Conservation (phyloP, 352 stramenopile genomes). For the Phytopythium montanum region DNA sequence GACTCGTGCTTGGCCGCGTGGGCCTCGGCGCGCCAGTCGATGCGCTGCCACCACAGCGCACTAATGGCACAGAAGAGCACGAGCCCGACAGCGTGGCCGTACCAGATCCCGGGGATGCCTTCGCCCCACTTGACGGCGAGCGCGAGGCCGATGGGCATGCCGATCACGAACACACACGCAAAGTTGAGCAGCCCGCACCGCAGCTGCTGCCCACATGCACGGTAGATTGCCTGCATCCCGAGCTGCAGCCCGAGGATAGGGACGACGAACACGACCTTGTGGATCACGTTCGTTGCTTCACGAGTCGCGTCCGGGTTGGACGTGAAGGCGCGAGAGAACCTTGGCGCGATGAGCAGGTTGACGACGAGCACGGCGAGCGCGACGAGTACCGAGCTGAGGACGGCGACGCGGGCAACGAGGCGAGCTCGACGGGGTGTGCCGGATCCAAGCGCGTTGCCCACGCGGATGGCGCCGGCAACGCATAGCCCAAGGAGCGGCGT, state of each 20-base stretch:
- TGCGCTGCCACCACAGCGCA: conserved; percentile 10
- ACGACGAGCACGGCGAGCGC: conserved; percentile 5
- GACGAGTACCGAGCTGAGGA: conserved; percentile 3
- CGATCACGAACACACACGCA: conserved; percentile 16
- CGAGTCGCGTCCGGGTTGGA: conserved; percentile 7
- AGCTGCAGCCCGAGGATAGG: conserved; percentile 9
- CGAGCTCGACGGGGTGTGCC: conserved; percentile 17
- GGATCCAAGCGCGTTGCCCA: conserved; percentile 28
- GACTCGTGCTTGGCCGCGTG: conserved; percentile 11
- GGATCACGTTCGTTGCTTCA: conserved; percentile 5
- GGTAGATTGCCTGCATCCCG: conserved; percentile 17
- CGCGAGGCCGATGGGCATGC: conserved; percentile 13
- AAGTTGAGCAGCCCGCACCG: conserved; percentile 26
- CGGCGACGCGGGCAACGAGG: conserved; percentile 9
- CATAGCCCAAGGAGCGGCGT: conserved; percentile 19
- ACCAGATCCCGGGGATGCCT: conserved; percentile 31
- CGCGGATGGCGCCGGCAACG: conserved; percentile 20
- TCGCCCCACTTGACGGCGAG: conserved; percentile 16
- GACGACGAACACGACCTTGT: conserved; percentile 10
- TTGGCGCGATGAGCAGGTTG: conserved; percentile 5
- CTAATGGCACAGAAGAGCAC: conserved; percentile 12
- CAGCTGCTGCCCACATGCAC: conserved; percentile 16
- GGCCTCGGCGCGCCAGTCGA: conserved; percentile 13
- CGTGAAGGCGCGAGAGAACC: conserved; percentile 22
- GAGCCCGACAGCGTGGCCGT: conserved; percentile 18